Evolutionary conservation across 768 basidiomycete species (phyloP).

Genomic region (Daedalea quercina): DNA sequence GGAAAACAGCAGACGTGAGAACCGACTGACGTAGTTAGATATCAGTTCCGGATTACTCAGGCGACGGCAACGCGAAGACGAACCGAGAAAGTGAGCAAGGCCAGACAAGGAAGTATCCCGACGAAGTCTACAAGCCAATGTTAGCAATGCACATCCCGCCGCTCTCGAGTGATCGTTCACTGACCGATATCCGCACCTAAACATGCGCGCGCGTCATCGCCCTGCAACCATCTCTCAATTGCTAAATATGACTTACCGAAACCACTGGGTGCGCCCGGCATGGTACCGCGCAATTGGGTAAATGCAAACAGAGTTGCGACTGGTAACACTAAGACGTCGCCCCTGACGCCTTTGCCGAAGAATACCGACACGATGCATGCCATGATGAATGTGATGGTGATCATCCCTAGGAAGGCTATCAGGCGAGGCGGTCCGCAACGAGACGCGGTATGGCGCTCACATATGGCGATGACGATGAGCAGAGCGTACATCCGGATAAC

Average conservation of each 20-base stretch:
- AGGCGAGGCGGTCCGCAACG: background rate
- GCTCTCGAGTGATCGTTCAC: background rate
- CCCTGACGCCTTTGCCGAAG: conserved; percentile 15
- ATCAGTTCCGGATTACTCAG: background rate
- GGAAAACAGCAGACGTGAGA: conserved; percentile 14
- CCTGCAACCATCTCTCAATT: background rate
- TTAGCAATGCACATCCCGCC: background rate
- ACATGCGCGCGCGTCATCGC: background rate
- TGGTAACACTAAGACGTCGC: conserved; percentile 17
- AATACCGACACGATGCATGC: conserved; percentile 12
- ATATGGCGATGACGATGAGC: conserved; percentile 9
- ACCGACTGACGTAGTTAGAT: background rate
- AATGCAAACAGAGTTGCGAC: conserved; percentile 23
- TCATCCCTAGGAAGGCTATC: conserved; percentile 4
- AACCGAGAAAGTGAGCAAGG: conserved; percentile 11
- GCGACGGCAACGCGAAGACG: background rate
- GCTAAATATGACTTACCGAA: conserved; percentile 18
- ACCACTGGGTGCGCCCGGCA: conserved; percentile 19
- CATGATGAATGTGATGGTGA: conserved; percentile 10
- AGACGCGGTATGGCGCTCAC: conserved; percentile 3
- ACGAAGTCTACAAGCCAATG: conserved; percentile 6
- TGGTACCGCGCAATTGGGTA: conserved; percentile 17
- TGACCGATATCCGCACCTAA: conserved; percentile 7
- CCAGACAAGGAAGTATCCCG: conserved; percentile 10
- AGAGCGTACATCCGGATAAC: conserved; percentile 10